Base-by-base conservation (phyloP, 208 protist genomes). In the Jaenimonas drosophilae region DNA sequence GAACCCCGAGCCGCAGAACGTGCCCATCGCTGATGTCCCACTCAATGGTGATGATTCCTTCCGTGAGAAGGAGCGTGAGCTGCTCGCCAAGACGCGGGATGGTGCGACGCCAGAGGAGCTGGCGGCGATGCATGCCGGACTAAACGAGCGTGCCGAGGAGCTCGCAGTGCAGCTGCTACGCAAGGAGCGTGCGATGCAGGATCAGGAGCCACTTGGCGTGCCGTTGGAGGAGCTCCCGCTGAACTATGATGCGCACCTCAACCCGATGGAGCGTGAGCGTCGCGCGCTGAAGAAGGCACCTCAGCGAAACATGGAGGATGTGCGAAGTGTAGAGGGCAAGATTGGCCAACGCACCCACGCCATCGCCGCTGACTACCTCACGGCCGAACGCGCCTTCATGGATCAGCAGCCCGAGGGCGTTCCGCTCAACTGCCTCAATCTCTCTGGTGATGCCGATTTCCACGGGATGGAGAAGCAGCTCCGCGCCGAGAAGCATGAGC, bases 11-110 rank as follows among this genome's bases (percentile, higher is more conserved):
- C 71, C 74, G 37, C 45, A 75, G 50, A 77, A 72, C 49, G 76
- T 87, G 16, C 75, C 76, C 7, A 34, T 87, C 19, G 67, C 42
- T 16, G 63, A 75, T 39, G 23, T 91, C 11, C 73, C 81, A 19
- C 69, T 87, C 30, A 82, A 87, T 48, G 54, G 59, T 33, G 81
- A 91, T 38, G 54, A 59, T n/a, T 17, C 73, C 40, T 91, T 91
- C 65, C 73, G 70, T 27, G 64, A 80, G 32, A 71, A 87, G 65
- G 76, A 91, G 70, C 53, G 52, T 47, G 81, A 57, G 41, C 44
- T 72, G 33, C 63, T 83, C 39, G 42, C 85, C 45, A 61, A 65
- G 56, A 54, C 66, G 7, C 70, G 72, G 53, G 79, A 75, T 45
- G n/a, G n/a, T n/a, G n/a, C n/a, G n/a, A 70, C 82, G 45, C 59